Base-by-base conservation (phyloP, 306 rosid genomes). In the Vicia faba region DNA sequence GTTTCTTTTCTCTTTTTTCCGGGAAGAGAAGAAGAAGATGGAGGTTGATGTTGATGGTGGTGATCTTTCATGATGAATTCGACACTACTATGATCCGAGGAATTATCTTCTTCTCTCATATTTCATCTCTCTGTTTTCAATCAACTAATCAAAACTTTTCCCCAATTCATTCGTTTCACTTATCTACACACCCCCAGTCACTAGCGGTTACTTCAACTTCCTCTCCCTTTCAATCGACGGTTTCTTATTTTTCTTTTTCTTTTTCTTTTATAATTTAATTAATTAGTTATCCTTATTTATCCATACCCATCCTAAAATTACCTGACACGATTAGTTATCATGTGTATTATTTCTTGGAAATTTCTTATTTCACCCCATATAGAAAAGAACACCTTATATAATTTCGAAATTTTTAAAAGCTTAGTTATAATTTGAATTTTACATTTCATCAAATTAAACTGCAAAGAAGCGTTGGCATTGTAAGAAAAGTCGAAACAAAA, bases 181-280 rank as follows among this genome's bases (percentile, higher is more conserved):
- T 59, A 59, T 59, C 43, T 31, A 23, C 60, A 4, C 16, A 26
- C 26, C 4, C n/a, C 44, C 44, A n/a, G 0, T 14, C 40, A 0
- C 64, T 0, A 15, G 64, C 64, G 49, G 66, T 61, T 61, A 61
- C 66, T 36, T 10, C 48, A 38, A 61, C 66, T 61, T 61, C 66
- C 57, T 9, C n/a, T 19, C n/a, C n/a, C 26, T 50, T 19, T 55
- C 64, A 38, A 36, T 18, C 6, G 31, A 39, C 66, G 66, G 66
- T 61, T 60, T 4, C 11, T 61, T 31, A 4, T 14, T 33, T 8
- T 33, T 15, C 4, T 13, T 5, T 18, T 35, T 15, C 10, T 16
- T 14, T 0, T 29, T 56, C 3, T 4, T 55, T 57, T 2, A n/a
- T 57, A 13, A 0, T 20, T 20, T n/a, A n/a, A n/a, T n/a, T n/a